Conservation (phyloP, 2,329 filamentous ascomycete genomes). For the Uncinocarpus reesii region DNA sequence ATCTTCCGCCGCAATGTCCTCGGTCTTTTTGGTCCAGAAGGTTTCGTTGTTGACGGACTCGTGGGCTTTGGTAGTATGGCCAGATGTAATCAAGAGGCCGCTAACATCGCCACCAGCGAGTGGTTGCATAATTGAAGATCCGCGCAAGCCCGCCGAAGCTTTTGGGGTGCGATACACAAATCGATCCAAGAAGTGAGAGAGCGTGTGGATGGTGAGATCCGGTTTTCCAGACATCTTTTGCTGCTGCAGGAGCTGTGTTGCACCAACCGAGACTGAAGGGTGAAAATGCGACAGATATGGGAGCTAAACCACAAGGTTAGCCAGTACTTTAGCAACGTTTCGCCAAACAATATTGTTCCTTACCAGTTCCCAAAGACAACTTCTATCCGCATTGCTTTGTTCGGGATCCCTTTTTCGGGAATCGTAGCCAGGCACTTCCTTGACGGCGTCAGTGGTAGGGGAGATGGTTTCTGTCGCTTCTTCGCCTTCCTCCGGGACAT, state of each 20-base stretch:
- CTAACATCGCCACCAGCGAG: slow-evolving; percentile 54
- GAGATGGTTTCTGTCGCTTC: slow-evolving; percentile 23
- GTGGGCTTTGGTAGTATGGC: slow-evolving; percentile 49
- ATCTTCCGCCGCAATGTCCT: slow-evolving; percentile 80
- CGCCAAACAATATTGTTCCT: slow-evolving; percentile 25
- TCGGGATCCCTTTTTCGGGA: slow-evolving; percentile 84
- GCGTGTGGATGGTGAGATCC: slow-evolving; percentile 76
- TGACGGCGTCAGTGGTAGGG: slow-evolving; percentile 23
- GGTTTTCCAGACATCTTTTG: slow-evolving; percentile 73
- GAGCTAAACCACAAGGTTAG: slow-evolving; percentile 32
- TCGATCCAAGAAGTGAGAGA: slow-evolving; percentile 92
- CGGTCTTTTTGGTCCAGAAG: slow-evolving; percentile 86
- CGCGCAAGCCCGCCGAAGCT: slow-evolving; percentile 52
- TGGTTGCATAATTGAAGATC: slow-evolving; percentile 93
- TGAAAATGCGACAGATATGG: slow-evolving; percentile 79
- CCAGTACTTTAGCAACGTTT: slow-evolving; percentile 11
- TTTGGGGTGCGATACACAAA: slow-evolving; percentile 97
- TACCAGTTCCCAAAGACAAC: slow-evolving; percentile 86
- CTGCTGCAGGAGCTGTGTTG: slow-evolving; percentile 57
- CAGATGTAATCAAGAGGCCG: slow-evolving; percentile 50
- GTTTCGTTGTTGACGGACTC: slow-evolving; percentile 70
- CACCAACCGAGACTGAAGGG: slow-evolving; percentile 80
- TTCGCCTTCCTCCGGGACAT: slow-evolving; percentile 50
- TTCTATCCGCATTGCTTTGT: slow-evolving; percentile 83
- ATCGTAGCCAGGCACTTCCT: slow-evolving; percentile 53